phyloP scores from a whole-genome alignment of 1,284 basidiomycete species.

The Melanopsichium pennsylvanicum region DNA sequence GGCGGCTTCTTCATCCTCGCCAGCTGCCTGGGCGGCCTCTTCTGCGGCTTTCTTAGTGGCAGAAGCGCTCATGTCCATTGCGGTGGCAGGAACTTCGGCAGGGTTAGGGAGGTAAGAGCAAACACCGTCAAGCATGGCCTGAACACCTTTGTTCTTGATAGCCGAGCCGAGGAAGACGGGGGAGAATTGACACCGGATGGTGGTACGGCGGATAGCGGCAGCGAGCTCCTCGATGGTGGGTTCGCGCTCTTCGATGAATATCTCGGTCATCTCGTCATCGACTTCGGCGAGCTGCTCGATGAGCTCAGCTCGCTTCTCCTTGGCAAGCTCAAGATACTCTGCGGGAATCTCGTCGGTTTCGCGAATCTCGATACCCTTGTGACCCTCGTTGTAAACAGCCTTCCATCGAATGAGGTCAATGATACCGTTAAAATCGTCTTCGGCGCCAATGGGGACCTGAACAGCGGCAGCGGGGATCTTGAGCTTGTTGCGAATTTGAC shows the following conservation, averaged over 20 bases:
- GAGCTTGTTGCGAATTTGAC: constrained; percentile 90
- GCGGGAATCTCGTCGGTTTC: constrained; percentile 88
- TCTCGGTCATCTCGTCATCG: constrained; percentile 91
- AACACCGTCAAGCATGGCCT: constrained; percentile 91
- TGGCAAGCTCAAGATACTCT: constrained; percentile 69
- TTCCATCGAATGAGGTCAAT: constrained; percentile 96
- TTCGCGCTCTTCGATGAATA: constrained; percentile 77
- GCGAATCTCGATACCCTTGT: constrained; percentile 86
- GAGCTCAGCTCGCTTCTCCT: constrained; percentile 73
- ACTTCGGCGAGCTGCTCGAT: constrained; percentile 95
- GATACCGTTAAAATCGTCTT: constrained; percentile 86
- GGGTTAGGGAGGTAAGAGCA: constrained; percentile 95
- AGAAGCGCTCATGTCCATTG: constrained; percentile 81
- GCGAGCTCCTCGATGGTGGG: constrained; percentile 74
- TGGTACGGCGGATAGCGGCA: constrained; percentile 85
- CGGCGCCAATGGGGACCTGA: constrained; percentile 92
- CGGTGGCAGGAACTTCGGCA: constrained; percentile 79
- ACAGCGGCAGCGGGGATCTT: constrained; percentile 93
- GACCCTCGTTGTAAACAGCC: constrained; percentile 90
- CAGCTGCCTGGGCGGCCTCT: constrained; percentile 46
- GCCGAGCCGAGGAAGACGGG: constrained; percentile 98
- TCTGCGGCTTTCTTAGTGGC: constrained; percentile 55
- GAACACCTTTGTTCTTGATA: constrained; percentile 96
- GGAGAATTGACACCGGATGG: constrained; percentile 86
- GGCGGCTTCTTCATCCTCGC: constrained; percentile 46